phyloP scores from a whole-genome alignment of 371 early-diverging fungal genomes.

The Syncephalastrum contaminatum region DNA sequence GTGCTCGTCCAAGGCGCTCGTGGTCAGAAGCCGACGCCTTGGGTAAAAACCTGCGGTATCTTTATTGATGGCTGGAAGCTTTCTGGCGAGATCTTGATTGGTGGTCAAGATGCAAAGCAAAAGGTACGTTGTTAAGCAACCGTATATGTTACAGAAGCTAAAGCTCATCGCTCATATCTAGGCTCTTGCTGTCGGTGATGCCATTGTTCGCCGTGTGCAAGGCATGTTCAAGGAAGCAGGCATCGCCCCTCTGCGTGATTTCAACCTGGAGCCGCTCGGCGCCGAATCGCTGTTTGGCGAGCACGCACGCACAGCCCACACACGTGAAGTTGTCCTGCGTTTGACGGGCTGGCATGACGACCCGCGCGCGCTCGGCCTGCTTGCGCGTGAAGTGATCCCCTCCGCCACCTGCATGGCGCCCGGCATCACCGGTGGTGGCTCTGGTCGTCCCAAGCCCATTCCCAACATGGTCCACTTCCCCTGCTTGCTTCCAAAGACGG shows the following conservation, averaged over 20 bases:
- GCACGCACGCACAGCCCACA: slow-evolving; percentile 40
- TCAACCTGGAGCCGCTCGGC: slow-evolving; percentile 67
- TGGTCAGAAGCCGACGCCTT: slow-evolving; percentile 65
- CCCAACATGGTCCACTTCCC: slow-evolving; percentile 72
- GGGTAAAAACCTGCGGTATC: slow-evolving; percentile 69
- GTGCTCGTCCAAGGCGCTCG: slow-evolving; percentile 68
- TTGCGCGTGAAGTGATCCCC: slow-evolving; percentile 69
- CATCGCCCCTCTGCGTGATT: slow-evolving; percentile 49
- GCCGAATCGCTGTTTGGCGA: slow-evolving; percentile 72
- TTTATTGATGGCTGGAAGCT: slow-evolving; percentile 72
- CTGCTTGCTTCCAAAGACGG: slow-evolving; percentile 55
- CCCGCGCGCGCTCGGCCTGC: slow-evolving; percentile 53
- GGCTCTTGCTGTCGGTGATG: slow-evolving; percentile 64
- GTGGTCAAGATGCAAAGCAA: slow-evolving; percentile 65
- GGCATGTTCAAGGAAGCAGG: slow-evolving; percentile 49
- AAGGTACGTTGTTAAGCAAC: slow-evolving; percentile 38
- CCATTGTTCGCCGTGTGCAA: slow-evolving; percentile 57
- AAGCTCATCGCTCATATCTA: slow-evolving; percentile 5
- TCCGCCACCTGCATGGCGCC: slow-evolving; percentile 77
- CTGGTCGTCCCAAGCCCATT: slow-evolving; percentile 53
- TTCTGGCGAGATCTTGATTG: slow-evolving; percentile 64
- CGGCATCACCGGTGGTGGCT: slow-evolving; percentile 66
- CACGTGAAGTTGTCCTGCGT: slow-evolving; percentile 67
- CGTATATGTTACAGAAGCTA: background rate
- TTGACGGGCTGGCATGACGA: slow-evolving; percentile 62